Evolutionary conservation across 2,329 filamentous ascomycete genomes (phyloP).

Genomic region (Penicillium rolfsii): DNA sequence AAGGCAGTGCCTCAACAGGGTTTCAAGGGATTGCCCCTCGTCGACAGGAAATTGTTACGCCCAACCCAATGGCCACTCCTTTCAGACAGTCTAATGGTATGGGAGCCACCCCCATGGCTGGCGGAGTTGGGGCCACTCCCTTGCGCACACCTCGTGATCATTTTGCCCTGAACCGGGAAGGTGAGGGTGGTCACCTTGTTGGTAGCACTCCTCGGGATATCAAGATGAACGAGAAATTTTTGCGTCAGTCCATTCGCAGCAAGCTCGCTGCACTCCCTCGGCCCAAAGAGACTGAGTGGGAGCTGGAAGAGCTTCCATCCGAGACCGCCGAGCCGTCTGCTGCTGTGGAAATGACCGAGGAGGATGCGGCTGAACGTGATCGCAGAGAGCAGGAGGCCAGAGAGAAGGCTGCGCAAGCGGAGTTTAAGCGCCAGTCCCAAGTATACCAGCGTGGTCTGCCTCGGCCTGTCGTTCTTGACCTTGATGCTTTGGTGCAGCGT

Average conservation of each 20-base stretch:
- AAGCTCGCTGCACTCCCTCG: conserved; percentile 79
- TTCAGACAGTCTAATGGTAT: conserved; percentile 68
- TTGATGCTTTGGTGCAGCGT: conserved; percentile 67
- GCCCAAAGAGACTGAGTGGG: conserved; percentile 92
- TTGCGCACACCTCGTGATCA: conserved; percentile 86
- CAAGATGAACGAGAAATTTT: conserved; percentile 68
- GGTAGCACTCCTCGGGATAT: conserved; percentile 78
- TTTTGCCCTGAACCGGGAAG: conserved; percentile 77
- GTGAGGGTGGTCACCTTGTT: conserved; percentile 66
- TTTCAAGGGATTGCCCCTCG: conserved; percentile 84
- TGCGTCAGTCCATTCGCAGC: conserved; percentile 66
- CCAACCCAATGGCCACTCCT: conserved; percentile 93
- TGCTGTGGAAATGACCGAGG: conserved; percentile 59
- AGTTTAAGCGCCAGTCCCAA: conserved; percentile 82
- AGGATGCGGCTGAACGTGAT: conserved; percentile 75
- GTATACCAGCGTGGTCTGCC: conserved; percentile 87
- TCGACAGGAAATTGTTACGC: conserved; percentile 81
- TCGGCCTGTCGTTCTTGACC: conserved; percentile 72
- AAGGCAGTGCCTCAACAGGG: conserved; percentile 79
- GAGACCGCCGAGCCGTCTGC: conserved; percentile 67
- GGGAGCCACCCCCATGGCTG: conserved; percentile 66
- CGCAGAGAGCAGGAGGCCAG: conserved; percentile 63
- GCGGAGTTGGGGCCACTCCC: conserved; percentile 73
- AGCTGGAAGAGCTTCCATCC: conserved; percentile 81
- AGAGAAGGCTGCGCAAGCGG: conserved; percentile 68